These are phyloP conservation scores for Microdochium bolleyi DNA, from an alignment of 2,329 filamentous ascomycete species.

Conservation along the genomic window DNA sequence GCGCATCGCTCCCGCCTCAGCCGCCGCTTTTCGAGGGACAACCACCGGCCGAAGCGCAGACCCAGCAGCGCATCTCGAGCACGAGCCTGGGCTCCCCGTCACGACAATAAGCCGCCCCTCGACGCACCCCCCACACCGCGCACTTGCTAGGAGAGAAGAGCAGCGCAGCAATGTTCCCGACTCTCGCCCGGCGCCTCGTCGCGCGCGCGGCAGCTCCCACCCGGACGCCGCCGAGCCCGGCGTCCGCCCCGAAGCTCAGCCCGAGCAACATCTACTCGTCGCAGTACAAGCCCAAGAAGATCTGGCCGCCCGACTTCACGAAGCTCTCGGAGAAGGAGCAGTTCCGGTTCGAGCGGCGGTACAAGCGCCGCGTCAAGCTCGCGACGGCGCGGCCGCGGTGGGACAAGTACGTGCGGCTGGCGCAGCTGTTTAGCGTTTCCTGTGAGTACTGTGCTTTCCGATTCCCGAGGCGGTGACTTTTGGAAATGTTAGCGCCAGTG, in stretches of 20 bases:
- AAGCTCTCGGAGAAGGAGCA: conserved; percentile 64
- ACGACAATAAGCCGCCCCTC: no score
- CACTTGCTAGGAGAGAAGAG: no score
- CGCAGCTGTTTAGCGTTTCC: conserved; percentile 51
- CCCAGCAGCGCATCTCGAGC: no score
- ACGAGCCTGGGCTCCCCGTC: no score
- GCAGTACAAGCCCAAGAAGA: conserved; percentile 58
- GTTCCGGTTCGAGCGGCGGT: conserved; percentile 71
- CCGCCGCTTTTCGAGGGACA: no score
- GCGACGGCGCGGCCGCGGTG: conserved; percentile 20
- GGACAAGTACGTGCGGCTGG: conserved; percentile 43
- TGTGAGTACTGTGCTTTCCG: conserved; percentile 31
- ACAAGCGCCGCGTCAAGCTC: conserved; percentile 55
- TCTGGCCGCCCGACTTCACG: conserved; percentile 72
- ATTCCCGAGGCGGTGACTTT: no score
- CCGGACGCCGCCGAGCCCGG: not conserved
- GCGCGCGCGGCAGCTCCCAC: not conserved
- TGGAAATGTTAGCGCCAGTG: no score
- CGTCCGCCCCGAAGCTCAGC: not conserved
- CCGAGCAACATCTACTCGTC: conserved; percentile 21
- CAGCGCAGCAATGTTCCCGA: not conserved
- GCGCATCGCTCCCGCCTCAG: no score
- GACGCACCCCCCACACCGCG: no score
- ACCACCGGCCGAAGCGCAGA: no score
- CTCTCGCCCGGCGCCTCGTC: not conserved